Evolutionary conservation across 2,329 filamentous ascomycete species (phyloP).

Genomic region (Colletotrichum musae): DNA sequence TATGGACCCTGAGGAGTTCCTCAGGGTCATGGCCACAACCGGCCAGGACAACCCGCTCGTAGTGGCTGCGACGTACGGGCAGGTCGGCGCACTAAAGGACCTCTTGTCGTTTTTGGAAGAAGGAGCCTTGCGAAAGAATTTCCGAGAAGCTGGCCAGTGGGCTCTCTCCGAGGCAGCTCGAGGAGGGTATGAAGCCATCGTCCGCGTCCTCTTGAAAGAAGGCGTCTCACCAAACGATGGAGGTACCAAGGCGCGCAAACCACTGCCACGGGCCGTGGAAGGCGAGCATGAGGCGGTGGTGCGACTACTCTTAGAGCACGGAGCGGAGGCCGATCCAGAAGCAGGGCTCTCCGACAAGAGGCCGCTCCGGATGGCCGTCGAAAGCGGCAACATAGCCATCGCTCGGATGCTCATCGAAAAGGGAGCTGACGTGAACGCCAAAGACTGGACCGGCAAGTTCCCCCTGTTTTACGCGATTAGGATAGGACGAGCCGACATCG

Average conservation of each 20-base stretch:
- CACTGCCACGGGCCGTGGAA: background rate
- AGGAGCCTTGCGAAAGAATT: background rate
- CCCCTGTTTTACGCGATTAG: background rate
- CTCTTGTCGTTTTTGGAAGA: background rate
- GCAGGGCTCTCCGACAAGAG: background rate
- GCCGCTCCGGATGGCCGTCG: background rate
- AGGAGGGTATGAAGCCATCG: background rate
- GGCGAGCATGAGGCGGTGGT: background rate
- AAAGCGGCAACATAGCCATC: background rate
- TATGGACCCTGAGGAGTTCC: background rate
- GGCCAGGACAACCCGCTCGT: background rate
- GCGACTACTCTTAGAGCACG: background rate
- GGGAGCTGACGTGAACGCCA: background rate
- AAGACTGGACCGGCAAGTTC: background rate
- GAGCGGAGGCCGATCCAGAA: background rate
- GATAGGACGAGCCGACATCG: background rate
- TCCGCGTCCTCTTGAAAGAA: background rate
- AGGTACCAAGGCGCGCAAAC: background rate
- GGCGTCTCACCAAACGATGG: background rate
- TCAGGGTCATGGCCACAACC: background rate
- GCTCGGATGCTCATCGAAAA: background rate
- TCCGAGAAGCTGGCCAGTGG: background rate
- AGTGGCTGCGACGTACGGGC: background rate
- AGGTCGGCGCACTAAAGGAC: background rate
- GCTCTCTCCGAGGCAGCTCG: background rate